Base-by-base conservation (phyloP, 306 rosid species). In the Vigna radiata region DNA sequence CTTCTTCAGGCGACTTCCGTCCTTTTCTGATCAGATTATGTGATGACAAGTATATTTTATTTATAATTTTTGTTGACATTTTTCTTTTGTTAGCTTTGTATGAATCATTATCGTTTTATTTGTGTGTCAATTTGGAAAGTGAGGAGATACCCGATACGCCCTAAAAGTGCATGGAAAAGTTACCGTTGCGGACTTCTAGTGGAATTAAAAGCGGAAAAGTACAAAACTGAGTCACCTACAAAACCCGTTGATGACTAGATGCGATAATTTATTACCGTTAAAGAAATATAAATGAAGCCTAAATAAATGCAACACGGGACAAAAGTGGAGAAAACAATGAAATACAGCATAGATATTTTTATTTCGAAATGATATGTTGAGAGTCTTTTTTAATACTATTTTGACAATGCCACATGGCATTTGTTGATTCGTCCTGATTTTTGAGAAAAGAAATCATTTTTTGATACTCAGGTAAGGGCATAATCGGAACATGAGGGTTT, bases 21-120 rank as follows among this genome's bases (percentile, higher is more conserved):
- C 98, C 0, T 84, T 79, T 29, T 81, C 96, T 37, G 98, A 92
- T 72, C 97, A 91, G 78, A 81, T 90, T 17, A 88, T 94, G 87
- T 94, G 85, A 37, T 37, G 3, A 62, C 14, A 59, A 15, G 55
- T 52, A 49, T 14, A 19, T 58, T 2, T 21, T 53, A 29, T 29
- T 29, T 29, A 29, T 29, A 29, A 10, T 14, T 29, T 44, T 10
- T 13, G 43, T 23, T 36, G 59, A 41, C 56, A 56, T 27, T 14
- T 16, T 36, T 31, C 43, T 75, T 37, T 48, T 36, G 21, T 16
- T 0, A 4, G 37, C 4, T 21, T 1, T 27, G 4, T 1, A 7
- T 12, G 48, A 23, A 17, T 3, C 3, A 55, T 5, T 63, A 27
- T 33, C 7, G 1, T 33, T 4, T 53, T 11, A 72, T 33, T 52